Conservation (phyloP, 768 basidiomycete species). For the Tulasnella sp. region DNA sequence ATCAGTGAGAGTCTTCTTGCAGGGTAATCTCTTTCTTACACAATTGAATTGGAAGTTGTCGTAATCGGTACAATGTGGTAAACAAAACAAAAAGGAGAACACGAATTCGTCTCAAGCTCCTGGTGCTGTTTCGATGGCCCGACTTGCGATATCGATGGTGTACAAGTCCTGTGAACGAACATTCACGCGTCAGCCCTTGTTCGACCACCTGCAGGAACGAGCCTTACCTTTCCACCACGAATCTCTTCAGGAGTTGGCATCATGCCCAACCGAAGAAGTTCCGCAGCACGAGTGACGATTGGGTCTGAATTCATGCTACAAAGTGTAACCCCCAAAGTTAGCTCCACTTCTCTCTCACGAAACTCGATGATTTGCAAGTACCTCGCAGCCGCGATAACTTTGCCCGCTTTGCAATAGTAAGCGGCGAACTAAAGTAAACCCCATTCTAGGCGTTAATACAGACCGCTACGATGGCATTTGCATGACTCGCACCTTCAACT, state of each 20-base stretch:
- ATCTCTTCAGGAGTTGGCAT: constrained; percentile 79
- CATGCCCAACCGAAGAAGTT: constrained; percentile 68
- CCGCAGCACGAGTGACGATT: constrained; percentile 69
- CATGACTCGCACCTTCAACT: constrained; percentile 62
- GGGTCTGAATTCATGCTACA: constrained; percentile 77
- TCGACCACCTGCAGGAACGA: background rate
- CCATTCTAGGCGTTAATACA: constrained; percentile 7
- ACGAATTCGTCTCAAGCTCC: background rate
- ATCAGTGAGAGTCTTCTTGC: background rate
- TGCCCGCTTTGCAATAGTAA: constrained; percentile 65
- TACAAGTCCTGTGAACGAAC: background rate
- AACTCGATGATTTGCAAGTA: background rate
- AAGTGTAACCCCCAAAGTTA: background rate
- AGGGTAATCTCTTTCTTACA: background rate
- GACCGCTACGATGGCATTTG: background rate
- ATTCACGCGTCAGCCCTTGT: background rate
- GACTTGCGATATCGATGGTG: background rate
- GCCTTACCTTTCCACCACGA: constrained; percentile 62
- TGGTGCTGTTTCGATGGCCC: background rate
- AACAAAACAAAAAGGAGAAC: too few relatives aligned
- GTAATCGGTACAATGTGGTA: background rate
- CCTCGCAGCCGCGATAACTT: constrained; percentile 63
- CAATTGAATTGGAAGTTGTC: background rate
- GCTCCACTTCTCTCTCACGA: background rate
- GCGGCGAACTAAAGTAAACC: constrained; percentile 62